Percentiles rank a stretch among this genome's conserved stretches.
Evolutionary conservation across 371 early-diverging fungal species (phyloP).

Genomic region (Rhizopus sp.): DNA sequence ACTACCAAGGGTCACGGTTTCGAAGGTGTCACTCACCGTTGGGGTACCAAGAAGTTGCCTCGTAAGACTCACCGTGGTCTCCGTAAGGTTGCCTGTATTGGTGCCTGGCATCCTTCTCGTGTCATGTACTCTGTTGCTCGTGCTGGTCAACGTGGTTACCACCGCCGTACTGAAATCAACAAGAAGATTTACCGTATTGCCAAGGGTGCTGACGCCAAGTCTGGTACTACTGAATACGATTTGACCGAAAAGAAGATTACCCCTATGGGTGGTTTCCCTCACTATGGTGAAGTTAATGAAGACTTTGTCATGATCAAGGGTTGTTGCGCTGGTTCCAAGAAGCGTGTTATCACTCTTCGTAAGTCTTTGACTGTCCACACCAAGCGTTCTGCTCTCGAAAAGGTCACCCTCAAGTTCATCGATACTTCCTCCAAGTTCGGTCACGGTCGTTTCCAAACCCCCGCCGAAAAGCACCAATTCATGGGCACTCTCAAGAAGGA

Average conservation of each 20-base stretch:
- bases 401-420: slow-evolving; percentile 97
- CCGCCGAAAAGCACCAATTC: slow-evolving; percentile 97
- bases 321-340: slow-evolving; percentile 96
- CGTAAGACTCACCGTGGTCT: slow-evolving; percentile 99
- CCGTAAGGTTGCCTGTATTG: slow-evolving; percentile 99
- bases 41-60: slow-evolving; percentile 99
- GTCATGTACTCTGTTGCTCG: slow-evolving; percentile 99
- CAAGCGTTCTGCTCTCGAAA: slow-evolving; percentile 95
- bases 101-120: slow-evolving; percentile 99
- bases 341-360: slow-evolving; percentile 99
- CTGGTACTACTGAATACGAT: slow-evolving; percentile 98
- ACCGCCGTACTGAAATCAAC: slow-evolving; percentile 99
- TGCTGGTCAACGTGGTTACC: slow-evolving; percentile 99
- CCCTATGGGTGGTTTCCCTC: slow-evolving; percentile 99
- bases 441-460: slow-evolving; percentile 99
- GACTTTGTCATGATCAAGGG: slow-evolving; percentile 99
- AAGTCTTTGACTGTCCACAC: slow-evolving; percentile 97
- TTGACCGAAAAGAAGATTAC: slow-evolving; percentile 97
- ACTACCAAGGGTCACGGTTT: slow-evolving; percentile 99
- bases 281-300: slow-evolving; percentile 98
- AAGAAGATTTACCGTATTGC: slow-evolving; percentile 99
- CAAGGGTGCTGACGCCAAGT: slow-evolving; percentile 83
- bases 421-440: slow-evolving; percentile 99
- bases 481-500: slow-evolving; percentile 96
- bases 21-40: slow-evolving; percentile 99